Percentiles rank a stretch among this genome's conserved stretches.
Evolutionary conservation across 1,139 yeast species (phyloP).

Genomic region (Meyerozyma sp.): DNA sequence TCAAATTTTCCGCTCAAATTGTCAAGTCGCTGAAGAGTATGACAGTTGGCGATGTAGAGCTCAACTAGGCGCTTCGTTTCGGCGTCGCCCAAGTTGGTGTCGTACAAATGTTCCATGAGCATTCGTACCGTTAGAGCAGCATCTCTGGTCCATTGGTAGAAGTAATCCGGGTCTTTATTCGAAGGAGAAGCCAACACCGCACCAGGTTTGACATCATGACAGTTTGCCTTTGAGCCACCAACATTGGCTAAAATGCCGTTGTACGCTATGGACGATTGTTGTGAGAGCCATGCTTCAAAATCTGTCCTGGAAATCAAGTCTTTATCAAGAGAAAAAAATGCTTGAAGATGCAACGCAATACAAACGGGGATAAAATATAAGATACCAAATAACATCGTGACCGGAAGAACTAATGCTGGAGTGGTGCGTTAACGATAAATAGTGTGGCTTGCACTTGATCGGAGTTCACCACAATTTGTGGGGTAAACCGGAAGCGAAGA

Average conservation of each 20-base stretch:
- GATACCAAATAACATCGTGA: background rate
- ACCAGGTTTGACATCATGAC: conserved; percentile 51
- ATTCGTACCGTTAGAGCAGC: conserved; percentile 77
- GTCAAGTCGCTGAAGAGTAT: conserved; percentile 54
- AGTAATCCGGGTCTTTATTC: conserved; percentile 62
- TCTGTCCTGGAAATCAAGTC: conserved; percentile 10
- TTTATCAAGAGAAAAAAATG: background rate
- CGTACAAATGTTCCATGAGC: conserved; percentile 49
- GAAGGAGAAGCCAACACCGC: conserved; percentile 87
- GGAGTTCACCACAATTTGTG: background rate
- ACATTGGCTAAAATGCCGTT: conserved; percentile 55
- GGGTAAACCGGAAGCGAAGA: background rate
- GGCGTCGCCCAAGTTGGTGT: conserved; percentile 16
- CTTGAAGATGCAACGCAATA: background rate
- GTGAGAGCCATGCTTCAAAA: conserved; percentile 53
- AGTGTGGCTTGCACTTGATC: background rate
- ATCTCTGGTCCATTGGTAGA: conserved; percentile 88
- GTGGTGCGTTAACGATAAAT: no score
- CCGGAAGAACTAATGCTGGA: no score
- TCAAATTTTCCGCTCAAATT: conserved; percentile 68
- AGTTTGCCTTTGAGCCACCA: conserved; percentile 41
- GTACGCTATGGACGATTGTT: conserved; percentile 48
- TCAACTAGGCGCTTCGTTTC: conserved; percentile 38
- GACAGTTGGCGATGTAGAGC: conserved; percentile 56
- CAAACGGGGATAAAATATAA: background rate